phyloP scores from a whole-genome alignment of 208 protist species.

The Crithidia expoeki region DNA sequence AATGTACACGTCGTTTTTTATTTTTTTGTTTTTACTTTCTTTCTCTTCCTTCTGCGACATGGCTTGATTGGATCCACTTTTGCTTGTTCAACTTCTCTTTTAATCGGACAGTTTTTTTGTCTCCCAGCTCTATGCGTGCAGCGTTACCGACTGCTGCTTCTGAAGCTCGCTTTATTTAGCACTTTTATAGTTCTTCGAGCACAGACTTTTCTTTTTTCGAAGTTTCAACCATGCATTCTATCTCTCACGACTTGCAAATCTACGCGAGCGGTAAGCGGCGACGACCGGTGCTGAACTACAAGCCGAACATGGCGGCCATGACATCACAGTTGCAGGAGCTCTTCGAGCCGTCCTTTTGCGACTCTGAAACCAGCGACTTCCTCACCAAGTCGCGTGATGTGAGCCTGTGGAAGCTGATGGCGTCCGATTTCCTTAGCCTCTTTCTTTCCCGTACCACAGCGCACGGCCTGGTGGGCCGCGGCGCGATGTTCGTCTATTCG shows the following conservation, averaged over 20 bases:
- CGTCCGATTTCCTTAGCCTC: slow-evolving; percentile 45
- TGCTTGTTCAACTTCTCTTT: no score
- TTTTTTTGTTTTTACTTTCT: not conserved
- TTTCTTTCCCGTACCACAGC: slow-evolving; percentile 80
- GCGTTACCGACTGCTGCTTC: no score
- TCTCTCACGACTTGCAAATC: slow-evolving; percentile 39
- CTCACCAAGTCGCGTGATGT: slow-evolving; percentile 41
- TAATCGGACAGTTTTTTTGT: no score
- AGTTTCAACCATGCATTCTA: slow-evolving; percentile 18
- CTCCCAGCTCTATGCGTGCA: no score
- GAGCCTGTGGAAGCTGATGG: slow-evolving; percentile 42
- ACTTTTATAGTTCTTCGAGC: no score
- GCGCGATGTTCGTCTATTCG: slow-evolving; percentile 84
- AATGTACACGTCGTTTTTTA: no score
- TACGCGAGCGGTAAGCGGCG: slow-evolving; percentile 43
- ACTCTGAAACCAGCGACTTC: slow-evolving; percentile 65
- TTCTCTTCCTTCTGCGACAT: no score
- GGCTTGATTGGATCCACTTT: no score
- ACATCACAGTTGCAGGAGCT: slow-evolving; percentile 34
- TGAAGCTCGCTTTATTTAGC: no score
- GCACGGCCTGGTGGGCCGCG: slow-evolving; percentile 67
- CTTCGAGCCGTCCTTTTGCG: slow-evolving; percentile 49
- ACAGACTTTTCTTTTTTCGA: not conserved
- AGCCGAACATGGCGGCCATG: slow-evolving; percentile 39
- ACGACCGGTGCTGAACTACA: slow-evolving; percentile 59